Evolutionary conservation across 2,329 filamentous ascomycete species (phyloP).

Genomic region (Nemania sp.): DNA sequence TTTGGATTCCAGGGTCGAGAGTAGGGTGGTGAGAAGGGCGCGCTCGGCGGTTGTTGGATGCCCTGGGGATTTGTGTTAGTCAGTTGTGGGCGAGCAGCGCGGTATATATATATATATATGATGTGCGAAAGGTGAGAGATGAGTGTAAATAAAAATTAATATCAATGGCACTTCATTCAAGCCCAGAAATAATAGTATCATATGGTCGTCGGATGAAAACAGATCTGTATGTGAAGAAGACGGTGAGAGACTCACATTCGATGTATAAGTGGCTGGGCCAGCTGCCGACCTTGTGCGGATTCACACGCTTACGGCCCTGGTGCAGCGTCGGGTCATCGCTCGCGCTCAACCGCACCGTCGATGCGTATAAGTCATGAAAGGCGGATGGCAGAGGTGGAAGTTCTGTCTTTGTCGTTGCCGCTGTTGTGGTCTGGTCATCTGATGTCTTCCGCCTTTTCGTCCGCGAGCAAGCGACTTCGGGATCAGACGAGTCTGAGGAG

Average conservation of each 20-base stretch:
- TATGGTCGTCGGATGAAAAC: too few species aligned
- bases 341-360: slow-evolving; percentile 74
- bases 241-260: slow-evolving; percentile 69
- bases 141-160: not conserved
- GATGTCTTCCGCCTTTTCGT: slow-evolving; percentile 36
- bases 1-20: slow-evolving; percentile 42
- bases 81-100: not conserved
- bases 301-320: slow-evolving; percentile 78
- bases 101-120: not conserved
- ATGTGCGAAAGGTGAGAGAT: not conserved
- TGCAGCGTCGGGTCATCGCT: slow-evolving; percentile 84
- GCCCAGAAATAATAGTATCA: too few species aligned
- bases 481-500: slow-evolving; percentile 35
- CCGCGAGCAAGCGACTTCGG: slow-evolving; percentile 4
- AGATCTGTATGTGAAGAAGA: too few species aligned
- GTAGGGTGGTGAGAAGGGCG: slow-evolving; percentile 48
- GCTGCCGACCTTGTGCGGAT: slow-evolving; percentile 82
- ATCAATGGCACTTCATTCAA: too few species aligned
- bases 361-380: slow-evolving; percentile 90
- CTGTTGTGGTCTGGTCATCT: not conserved
- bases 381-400: slow-evolving; percentile 72
- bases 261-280: slow-evolving; percentile 94
- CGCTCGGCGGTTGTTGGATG: slow-evolving; percentile 46
- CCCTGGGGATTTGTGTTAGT: slow-evolving; percentile 25
- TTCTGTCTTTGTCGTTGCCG: not conserved